Base-by-base conservation (phyloP, 805 yeast genomes). In the Hanseniaspora jakobsenii region DNA sequence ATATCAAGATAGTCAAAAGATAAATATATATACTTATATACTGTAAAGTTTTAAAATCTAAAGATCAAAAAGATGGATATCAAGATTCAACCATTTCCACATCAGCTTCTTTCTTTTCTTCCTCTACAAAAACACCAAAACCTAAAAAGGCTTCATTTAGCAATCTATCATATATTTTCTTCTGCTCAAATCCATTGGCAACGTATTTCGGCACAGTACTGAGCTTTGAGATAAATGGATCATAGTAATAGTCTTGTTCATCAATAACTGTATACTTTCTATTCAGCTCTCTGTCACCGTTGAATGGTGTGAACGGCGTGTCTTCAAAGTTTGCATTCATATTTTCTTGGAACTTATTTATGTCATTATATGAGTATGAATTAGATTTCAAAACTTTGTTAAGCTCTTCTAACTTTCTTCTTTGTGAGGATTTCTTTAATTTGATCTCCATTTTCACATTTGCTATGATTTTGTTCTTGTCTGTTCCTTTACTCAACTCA, bases 261-360 rank as follows among this genome's bases (percentile, higher is more conserved):
- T 60, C 57, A 13, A 63, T 65, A 16, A 77, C 61, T 9, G 60
- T 64, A 61, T 75, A 86, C 23, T 71, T 67, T 44, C 68, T 67
- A 19, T 66, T 61, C 6, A 65, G 49, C 48, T 80, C 78, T 49
- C 91, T 69, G 62, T 89, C 97, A 36, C 96, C 96, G 56, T 79
- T 77, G 63, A 89, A 89, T 7, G 97, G 97, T 9, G 97, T 86
- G 60, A 87, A 89, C 14, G 97, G 97, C 5, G 70, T 65, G n/a
- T 45, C 42, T 13, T 17, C 22, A 13, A 57, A 52, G 18, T 59
- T 64, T 42, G 58, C 62, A n/a, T 22, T 34, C 6, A 27, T 18
- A 29, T 44, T 44, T 46, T 53, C 55, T 37, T 58, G 54, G 42
- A 57, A 54, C 22, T 50, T 51, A 23, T 54, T 49, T 48, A 50